These are phyloP conservation scores for Puccinia polysora DNA, from an alignment of 1,284 basidiomycete species.

Conservation along the genomic window DNA sequence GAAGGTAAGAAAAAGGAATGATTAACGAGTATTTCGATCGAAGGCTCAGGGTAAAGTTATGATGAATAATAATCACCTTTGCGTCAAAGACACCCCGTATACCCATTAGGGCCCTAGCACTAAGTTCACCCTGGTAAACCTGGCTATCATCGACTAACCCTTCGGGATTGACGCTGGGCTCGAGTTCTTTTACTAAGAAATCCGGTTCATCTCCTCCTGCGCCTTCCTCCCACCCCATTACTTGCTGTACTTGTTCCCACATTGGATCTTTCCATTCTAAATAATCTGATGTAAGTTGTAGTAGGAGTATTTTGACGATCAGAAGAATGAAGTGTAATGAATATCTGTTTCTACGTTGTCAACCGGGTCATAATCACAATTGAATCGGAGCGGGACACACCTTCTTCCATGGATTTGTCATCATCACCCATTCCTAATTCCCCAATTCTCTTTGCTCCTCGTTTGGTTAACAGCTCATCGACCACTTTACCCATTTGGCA, in stretches of 20 bases:
- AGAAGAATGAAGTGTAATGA: not conserved
- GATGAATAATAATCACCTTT: constrained; percentile 82
- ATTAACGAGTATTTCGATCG: too few species aligned
- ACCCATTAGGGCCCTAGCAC: constrained; percentile 15
- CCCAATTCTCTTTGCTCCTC: constrained; percentile 82
- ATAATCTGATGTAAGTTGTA: constrained; percentile 63
- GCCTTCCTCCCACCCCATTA: constrained; percentile 86
- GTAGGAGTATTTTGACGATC: not conserved
- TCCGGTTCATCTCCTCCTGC: constrained; percentile 92
- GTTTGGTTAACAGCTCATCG: constrained; percentile 67
- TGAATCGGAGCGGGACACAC: not conserved
- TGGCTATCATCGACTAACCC: constrained; percentile 48
- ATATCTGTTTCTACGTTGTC: not conserved
- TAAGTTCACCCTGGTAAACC: constrained; percentile 52
- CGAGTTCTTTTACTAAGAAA: constrained; percentile 79
- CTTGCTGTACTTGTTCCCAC: constrained; percentile 79
- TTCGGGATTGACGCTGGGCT: constrained; percentile 49
- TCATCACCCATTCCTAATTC: constrained; percentile 94
- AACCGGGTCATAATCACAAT: too few species aligned
- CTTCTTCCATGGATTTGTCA: constrained; percentile 97
- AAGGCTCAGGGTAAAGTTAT: too few species aligned
- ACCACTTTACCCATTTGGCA: constrained; percentile 67
- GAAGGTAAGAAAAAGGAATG: constrained; percentile 23
- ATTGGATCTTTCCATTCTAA: constrained; percentile 98
- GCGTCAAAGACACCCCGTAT: constrained; percentile 60